These are phyloP conservation scores for Podospora tetraspora DNA, from an alignment of 495 filamentous ascomycete species.

Conservation along the genomic window DNA sequence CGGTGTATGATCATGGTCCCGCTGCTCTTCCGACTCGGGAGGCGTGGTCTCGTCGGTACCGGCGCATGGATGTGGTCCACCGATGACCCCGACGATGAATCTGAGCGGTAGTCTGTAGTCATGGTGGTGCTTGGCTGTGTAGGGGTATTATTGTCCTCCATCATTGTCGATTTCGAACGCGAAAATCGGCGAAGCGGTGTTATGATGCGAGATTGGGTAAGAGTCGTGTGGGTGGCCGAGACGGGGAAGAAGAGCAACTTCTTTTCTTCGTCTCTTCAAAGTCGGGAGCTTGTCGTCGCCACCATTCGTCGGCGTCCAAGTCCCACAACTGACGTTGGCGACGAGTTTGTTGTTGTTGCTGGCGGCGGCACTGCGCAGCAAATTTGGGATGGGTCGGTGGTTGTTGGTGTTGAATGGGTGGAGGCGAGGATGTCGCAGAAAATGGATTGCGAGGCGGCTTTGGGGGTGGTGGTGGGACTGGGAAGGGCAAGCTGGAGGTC, in stretches of 20 bases:
- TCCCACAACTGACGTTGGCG: slow-evolving; percentile 3
- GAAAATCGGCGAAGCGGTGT: slow-evolving; percentile 3
- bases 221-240: too few species aligned
- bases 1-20: slow-evolving; percentile 77
- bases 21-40: slow-evolving; percentile 63
- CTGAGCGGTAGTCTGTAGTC: slow-evolving; percentile 30
- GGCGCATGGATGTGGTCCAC: slow-evolving; percentile 39
- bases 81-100: slow-evolving; percentile 37
- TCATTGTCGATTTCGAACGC: slow-evolving; percentile 11
- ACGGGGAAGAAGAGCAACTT: too few species aligned
- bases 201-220: neutral
- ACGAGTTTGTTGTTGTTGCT: neutral
- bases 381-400: neutral
- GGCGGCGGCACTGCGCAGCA: neutral
- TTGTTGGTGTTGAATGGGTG: neutral
- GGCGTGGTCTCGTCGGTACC: slow-evolving; percentile 46
- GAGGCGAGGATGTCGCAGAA: neutral
- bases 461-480: neutral
- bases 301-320: slow-evolving; percentile 17
- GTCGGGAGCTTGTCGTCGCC: slow-evolving; percentile 13
- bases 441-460: neutral
- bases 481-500: neutral
- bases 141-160: slow-evolving; percentile 21
- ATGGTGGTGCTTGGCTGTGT: slow-evolving; percentile 10
- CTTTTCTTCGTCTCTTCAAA: slow-evolving; percentile 17